Conservation (phyloP, 805 yeast genomes). For the Wickerhamomyces xylosicus region DNA sequence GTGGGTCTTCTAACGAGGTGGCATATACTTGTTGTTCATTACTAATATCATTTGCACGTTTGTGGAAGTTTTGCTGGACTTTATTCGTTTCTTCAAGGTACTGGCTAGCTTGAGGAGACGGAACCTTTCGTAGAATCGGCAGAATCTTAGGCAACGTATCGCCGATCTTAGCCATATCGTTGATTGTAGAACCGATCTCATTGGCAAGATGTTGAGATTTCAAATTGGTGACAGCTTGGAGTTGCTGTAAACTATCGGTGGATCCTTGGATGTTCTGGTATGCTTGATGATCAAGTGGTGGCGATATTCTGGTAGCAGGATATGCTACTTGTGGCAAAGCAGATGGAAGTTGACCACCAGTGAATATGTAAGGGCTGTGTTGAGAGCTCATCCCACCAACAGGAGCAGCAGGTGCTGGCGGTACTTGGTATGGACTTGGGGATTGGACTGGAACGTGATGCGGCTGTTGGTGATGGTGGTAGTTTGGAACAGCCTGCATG, state of each 20-base stretch:
- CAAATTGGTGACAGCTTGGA: not conserved
- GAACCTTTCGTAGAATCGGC: conserved; percentile 9
- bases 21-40: conserved; percentile 1
- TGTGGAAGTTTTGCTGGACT: conserved; percentile 12
- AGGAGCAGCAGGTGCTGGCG: no score
- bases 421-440: no score
- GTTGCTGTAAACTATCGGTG: not conserved
- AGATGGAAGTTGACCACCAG: no score
- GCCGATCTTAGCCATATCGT: conserved; percentile 16
- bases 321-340: no score
- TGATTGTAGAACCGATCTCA: conserved; percentile 11
- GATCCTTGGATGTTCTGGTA: not conserved
- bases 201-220: conserved; percentile 12
- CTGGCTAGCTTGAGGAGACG: conserved; percentile 1
- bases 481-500: not conserved
- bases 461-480: conserved; percentile 6
- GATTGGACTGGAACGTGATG: conserved; percentile 2
- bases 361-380: no score
- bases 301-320: no score
- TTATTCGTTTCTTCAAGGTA: conserved; percentile 8
- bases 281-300: not conserved
- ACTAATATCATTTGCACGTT: conserved; percentile 10
- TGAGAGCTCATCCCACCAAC: no score
- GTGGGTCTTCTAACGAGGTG: conserved; percentile 4
- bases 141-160: conserved; percentile 18